Percentiles rank a stretch among this genome's conserved stretches.
Conservation (phyloP, 331 rosid species). For the Pyracantha coccinea region DNA sequence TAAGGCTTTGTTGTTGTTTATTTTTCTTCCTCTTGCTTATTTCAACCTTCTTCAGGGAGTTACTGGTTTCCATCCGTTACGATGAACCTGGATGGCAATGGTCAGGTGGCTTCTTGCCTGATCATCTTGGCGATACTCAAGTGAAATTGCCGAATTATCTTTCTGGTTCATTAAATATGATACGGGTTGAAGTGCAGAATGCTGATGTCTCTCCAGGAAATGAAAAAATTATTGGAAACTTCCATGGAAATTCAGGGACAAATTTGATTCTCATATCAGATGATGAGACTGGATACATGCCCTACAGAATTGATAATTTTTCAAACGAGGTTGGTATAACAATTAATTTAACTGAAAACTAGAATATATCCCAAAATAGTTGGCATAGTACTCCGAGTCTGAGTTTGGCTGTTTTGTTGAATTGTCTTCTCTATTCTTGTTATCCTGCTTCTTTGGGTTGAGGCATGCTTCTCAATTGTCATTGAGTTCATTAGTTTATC, state of each 20-base stretch:
- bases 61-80: conserved; percentile 72
- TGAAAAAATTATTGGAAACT: conserved; percentile 73
- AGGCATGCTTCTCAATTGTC: background rate
- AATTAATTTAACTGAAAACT: conserved; percentile 1
- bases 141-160: conserved; percentile 77
- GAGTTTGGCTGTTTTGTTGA: background rate
- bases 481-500: background rate
- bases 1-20: too few species aligned
- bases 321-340: conserved; percentile 70
- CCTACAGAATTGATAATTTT: conserved; percentile 94
- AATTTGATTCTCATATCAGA: conserved; percentile 88
- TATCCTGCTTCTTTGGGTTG: background rate
- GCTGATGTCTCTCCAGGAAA: conserved; percentile 79
- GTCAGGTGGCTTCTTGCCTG: conserved; percentile 95
- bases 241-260: conserved; percentile 90
- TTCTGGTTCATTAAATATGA: conserved; percentile 58
- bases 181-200: conserved; percentile 92
- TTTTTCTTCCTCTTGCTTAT: conserved; percentile 6
- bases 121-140: conserved; percentile 89
- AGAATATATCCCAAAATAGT: background rate
- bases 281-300: conserved; percentile 96
- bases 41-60: conserved; percentile 57
- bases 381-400: background rate
- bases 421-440: background rate
- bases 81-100: conserved; percentile 97